These are phyloP conservation scores for Usnea hakonensis DNA, from an alignment of 495 filamentous ascomycete genomes.

Conservation along the genomic window DNA sequence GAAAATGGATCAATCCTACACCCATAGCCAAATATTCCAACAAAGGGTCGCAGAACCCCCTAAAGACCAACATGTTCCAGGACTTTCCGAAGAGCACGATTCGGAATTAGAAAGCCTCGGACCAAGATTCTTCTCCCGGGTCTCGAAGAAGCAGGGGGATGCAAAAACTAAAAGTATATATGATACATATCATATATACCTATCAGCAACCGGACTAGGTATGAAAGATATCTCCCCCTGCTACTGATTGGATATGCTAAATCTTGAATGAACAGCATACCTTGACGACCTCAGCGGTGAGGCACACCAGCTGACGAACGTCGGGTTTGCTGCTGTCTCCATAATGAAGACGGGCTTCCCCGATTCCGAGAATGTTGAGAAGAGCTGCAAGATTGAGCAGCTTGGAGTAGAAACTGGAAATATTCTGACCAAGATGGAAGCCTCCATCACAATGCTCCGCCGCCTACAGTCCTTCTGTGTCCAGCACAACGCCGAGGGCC, in stretches of 20 bases:
- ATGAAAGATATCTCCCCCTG: neutral
- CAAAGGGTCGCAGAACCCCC: too few relatives aligned
- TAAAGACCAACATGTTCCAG: too few relatives aligned
- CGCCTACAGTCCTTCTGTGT: neutral
- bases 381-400: constrained; percentile 2
- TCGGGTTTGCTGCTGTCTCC: neutral
- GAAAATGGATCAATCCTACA: too few relatives aligned
- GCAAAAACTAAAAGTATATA: neutral
- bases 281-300: neutral
- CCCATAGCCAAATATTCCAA: too few relatives aligned
- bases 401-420: neutral
- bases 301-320: neutral
- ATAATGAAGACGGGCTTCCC: neutral
- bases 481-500: neutral
- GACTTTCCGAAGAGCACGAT: neutral
- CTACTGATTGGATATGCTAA: neutral
- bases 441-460: neutral
- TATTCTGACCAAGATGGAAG: neutral
- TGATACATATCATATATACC: neutral
- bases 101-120: neutral
- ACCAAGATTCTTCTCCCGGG: neutral
- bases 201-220: neutral
- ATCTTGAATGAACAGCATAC: neutral
- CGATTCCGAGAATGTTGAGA: neutral
- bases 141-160: neutral